Conservation (phyloP, 306 rosid genomes). For the Sophora flavescens region DNA sequence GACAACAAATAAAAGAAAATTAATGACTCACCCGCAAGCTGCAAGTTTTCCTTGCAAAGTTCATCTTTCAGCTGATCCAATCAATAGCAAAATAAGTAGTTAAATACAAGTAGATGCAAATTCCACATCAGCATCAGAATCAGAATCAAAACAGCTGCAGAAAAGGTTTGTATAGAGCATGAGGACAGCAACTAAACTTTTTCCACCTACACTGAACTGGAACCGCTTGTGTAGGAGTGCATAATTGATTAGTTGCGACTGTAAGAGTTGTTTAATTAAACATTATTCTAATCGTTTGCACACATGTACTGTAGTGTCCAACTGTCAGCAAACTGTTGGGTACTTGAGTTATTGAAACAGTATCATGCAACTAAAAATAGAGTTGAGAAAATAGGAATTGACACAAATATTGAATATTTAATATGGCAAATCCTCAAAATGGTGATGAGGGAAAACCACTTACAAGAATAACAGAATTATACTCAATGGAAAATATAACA, state of each 20-base stretch:
- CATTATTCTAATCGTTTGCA: background rate
- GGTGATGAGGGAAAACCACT: too few relatives aligned
- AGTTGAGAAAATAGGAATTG: too few relatives aligned
- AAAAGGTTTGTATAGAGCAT: background rate
- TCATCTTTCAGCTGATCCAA: conserved; percentile 65
- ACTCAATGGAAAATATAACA: too few relatives aligned
- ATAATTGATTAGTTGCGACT: background rate
- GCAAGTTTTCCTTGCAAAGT: conserved; percentile 78
- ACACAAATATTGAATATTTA: too few relatives aligned
- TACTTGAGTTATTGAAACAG: too few relatives aligned
- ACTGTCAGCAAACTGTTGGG: conserved; percentile 25
- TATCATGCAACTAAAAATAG: too few relatives aligned
- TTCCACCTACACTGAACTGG: background rate
- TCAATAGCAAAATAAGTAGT: conserved; percentile 12
- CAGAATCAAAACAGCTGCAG: conserved; percentile 28
- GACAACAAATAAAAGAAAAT: conserved; percentile 18
- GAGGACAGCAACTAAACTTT: conserved; percentile 14
- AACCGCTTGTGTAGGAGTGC: conserved; percentile 10
- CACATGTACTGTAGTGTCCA: background rate
- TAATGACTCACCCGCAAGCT: conserved; percentile 83
- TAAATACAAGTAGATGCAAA: conserved; percentile 24
- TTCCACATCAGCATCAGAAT: conserved; percentile 14
- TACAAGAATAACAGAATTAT: too few relatives aligned
- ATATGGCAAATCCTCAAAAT: too few relatives aligned
- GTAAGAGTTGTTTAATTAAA: conserved; percentile 10